Conservation (phyloP, 768 basidiomycete genomes). For the Lactarius pseudohatsudake region DNA sequence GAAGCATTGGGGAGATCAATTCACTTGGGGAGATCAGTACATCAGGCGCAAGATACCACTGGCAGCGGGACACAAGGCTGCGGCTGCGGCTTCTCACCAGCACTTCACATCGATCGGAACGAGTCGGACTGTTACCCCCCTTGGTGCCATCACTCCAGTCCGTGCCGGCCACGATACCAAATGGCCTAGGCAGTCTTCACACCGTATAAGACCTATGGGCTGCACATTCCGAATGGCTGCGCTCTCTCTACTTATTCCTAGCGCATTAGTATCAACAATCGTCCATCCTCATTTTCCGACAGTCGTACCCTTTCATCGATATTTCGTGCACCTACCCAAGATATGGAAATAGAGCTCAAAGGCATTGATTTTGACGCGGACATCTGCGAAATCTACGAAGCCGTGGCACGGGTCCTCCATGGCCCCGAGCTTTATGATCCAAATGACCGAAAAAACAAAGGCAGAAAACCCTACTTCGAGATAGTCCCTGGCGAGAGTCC, state of each 20-base stretch:
- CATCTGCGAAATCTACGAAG: slow-evolving; percentile 56
- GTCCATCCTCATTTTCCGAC: not conserved
- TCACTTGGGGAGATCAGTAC: not conserved
- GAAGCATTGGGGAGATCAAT: not conserved
- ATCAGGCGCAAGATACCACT: not conserved
- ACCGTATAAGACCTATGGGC: not conserved
- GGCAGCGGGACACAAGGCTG: not conserved
- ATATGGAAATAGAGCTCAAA: slow-evolving; percentile 43
- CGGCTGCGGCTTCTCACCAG: not conserved
- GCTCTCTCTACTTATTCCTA: not conserved
- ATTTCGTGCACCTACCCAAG: not conserved
- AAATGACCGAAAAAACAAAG: slow-evolving; percentile 36
- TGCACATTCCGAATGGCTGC: not conserved
- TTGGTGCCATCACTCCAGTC: not conserved
- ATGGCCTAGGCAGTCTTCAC: not conserved
- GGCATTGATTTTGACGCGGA: slow-evolving; percentile 42
- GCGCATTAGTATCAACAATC: not conserved
- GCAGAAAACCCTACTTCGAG: slow-evolving; percentile 55
- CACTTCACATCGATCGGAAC: not conserved
- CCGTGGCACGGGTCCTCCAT: slow-evolving; percentile 58
- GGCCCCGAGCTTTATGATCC: slow-evolving; percentile 47
- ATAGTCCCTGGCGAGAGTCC: slow-evolving; percentile 50
- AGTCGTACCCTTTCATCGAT: not conserved
- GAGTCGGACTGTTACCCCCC: not conserved
- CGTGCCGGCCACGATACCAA: not conserved